These are phyloP conservation scores for Cercospora zeina DNA, from an alignment of 2,329 filamentous ascomycete species.

Conservation along the genomic window DNA sequence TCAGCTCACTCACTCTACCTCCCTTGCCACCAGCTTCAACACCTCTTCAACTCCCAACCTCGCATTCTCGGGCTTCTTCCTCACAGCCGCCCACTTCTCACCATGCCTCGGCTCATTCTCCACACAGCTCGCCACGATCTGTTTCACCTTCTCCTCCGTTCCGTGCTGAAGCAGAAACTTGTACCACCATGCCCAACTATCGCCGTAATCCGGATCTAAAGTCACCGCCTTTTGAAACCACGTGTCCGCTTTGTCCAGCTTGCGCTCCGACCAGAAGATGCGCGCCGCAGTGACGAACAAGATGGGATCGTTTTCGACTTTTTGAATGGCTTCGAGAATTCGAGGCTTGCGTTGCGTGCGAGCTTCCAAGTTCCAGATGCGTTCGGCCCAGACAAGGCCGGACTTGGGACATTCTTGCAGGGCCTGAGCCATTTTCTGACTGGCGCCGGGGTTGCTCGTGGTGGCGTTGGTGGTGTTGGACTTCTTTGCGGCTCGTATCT, in stretches of 20 bases:
- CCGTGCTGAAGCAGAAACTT: conserved; percentile 91
- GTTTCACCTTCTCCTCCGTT: conserved; percentile 85
- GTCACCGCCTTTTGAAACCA: conserved; percentile 98
- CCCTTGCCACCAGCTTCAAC: conserved; percentile 70
- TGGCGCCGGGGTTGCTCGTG: conserved; percentile 63
- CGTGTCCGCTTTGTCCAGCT: conserved; percentile 87
- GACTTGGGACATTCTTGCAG: conserved; percentile 87
- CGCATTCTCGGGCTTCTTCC: conserved; percentile 83
- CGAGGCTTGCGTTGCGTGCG: conserved; percentile 90
- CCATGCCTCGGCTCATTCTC: conserved; percentile 87
- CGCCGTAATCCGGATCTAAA: conserved; percentile 80
- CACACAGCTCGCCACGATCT: conserved; percentile 78
- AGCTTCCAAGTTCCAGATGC: conserved; percentile 90
- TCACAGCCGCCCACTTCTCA: conserved; percentile 83
- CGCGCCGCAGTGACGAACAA: conserved; percentile 89
- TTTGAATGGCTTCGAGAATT: conserved; percentile 91
- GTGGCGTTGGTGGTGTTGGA: conserved; percentile 2
- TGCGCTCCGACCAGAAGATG: conserved; percentile 93
- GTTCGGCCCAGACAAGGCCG: conserved; percentile 87
- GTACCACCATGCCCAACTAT: conserved; percentile 98
- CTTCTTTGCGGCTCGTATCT: conserved; percentile 80
- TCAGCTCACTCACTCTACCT: not conserved
- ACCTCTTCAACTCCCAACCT: conserved; percentile 75
- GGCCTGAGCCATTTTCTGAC: conserved; percentile 88
- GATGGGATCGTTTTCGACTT: conserved; percentile 86